Base-by-base conservation (phyloP, 2,329 filamentous ascomycete genomes). In the Penicillium sp. region DNA sequence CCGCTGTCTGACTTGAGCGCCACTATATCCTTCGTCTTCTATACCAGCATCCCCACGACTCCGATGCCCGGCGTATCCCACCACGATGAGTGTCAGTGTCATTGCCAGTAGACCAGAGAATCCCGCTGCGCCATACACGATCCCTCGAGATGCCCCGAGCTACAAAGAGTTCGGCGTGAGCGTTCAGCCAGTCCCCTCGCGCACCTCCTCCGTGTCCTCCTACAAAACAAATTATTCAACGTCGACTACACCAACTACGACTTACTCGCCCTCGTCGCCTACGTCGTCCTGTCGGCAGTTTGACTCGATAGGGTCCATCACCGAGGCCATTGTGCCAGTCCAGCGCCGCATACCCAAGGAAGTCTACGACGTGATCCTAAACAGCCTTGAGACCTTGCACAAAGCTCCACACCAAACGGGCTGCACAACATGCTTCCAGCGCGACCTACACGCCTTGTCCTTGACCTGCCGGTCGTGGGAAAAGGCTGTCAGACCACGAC, bases 401-500 rank as follows among this genome's bases (percentile, higher is more conserved):
- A 69, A 74, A 14, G 70, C 69, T 6, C 66, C 74, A 13, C 66
- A 70, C 35, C 73, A 77, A 39, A 66, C 73, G 22, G 75, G 81
- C 36, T 85, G 84, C 67, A 73, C 80, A 46, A 79, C 81, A 54
- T 85, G 83, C 65, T 83, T 82, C 60, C 76, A 85, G 62, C 77
- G 77, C 56, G 84, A 87, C 67, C 69, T 87, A 19, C 77, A 79
- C 62, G 78, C 79, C 50, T 73, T 87, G 33, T 79, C 82, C 50
- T 69, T 85, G 60, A 83, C 82, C 18, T 84, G 81, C 63, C 82
- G 82, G 54, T 72, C 78, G n/a, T 87, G 84, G 84, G 79, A 84
- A 63, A 80, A 78, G 61, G 78, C 78, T 14, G 82, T 83, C 11
- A 78, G 79, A 63, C 73, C 74, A 53, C 75, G 75, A 64, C 71